A percentile compares a stretch with the other conserved stretches of the same genome.
These are phyloP conservation scores for Pestalotiopsis fici DNA, from an alignment of 2,329 filamentous ascomycete genomes.

Conservation along the genomic window DNA sequence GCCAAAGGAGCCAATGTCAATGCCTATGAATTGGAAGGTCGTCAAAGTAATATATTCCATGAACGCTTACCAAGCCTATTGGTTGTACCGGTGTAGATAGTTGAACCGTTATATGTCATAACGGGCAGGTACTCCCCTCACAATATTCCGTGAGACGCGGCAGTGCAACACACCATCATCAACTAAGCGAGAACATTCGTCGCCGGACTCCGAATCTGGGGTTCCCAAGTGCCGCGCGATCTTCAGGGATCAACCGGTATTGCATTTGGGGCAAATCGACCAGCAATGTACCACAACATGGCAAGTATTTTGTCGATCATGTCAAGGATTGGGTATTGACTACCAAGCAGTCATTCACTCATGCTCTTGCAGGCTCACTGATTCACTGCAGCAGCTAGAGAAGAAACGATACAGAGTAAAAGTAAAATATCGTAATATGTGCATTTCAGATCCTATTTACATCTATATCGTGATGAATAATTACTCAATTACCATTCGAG, in stretches of 20 bases:
- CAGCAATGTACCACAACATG: background rate
- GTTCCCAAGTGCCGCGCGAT: background rate
- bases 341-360: background rate
- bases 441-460: background rate
- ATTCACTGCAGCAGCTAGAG: background rate
- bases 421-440: background rate
- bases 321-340: background rate
- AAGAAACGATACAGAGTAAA: background rate
- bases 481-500: constrained; percentile 1
- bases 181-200: background rate
- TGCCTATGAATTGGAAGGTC: background rate
- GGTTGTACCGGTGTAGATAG: background rate
- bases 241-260: background rate
- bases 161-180: background rate
- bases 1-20: background rate
- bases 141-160: background rate
- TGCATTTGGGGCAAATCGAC: background rate
- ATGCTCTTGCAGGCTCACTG: background rate
- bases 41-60: background rate
- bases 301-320: background rate
- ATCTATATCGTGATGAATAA: background rate
- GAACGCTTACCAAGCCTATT: background rate
- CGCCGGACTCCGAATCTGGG: background rate
- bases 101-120: background rate
- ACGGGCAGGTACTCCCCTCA: background rate